These are phyloP conservation scores for Bipolaris gigantea DNA, from an alignment of 2,329 filamentous ascomycete genomes.

Conservation along the genomic window DNA sequence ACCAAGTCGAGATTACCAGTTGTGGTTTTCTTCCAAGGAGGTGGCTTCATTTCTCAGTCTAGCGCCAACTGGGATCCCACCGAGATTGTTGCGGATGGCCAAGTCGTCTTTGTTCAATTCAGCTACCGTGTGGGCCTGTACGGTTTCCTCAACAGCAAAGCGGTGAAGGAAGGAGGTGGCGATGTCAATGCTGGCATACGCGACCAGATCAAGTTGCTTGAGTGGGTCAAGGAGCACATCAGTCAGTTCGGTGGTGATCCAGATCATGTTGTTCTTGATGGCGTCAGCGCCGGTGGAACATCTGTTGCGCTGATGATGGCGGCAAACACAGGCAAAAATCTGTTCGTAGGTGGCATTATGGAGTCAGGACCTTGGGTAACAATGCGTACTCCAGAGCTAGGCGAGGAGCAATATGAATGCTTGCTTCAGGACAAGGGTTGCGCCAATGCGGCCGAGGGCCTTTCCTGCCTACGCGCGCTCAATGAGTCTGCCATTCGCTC, in stretches of 20 bases:
- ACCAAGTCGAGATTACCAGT: constrained; percentile 62
- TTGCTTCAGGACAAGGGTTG: constrained; percentile 56
- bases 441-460: constrained; percentile 39
- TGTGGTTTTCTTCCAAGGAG: constrained; percentile 59
- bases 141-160: constrained; percentile 67
- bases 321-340: constrained; percentile 47
- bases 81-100: constrained; percentile 61
- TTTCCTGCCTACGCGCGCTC: constrained; percentile 55
- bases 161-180: constrained; percentile 52
- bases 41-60: constrained; percentile 52
- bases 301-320: constrained; percentile 27
- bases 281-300: constrained; percentile 67
- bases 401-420: constrained; percentile 57
- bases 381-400: constrained; percentile 52
- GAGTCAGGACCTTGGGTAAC: constrained; percentile 58
- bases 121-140: constrained; percentile 78
- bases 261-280: constrained; percentile 67
- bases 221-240: constrained; percentile 72
- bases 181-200: constrained; percentile 69
- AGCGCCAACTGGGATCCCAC: constrained; percentile 61
- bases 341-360: constrained; percentile 58
- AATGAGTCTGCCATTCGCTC: constrained; percentile 50
- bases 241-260: constrained; percentile 69
- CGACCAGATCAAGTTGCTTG: constrained; percentile 68
- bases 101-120: constrained; percentile 70